These are phyloP conservation scores for Purpureocillium takamizusanense DNA, from an alignment of 2,329 filamentous ascomycete genomes.

Conservation along the genomic window DNA sequence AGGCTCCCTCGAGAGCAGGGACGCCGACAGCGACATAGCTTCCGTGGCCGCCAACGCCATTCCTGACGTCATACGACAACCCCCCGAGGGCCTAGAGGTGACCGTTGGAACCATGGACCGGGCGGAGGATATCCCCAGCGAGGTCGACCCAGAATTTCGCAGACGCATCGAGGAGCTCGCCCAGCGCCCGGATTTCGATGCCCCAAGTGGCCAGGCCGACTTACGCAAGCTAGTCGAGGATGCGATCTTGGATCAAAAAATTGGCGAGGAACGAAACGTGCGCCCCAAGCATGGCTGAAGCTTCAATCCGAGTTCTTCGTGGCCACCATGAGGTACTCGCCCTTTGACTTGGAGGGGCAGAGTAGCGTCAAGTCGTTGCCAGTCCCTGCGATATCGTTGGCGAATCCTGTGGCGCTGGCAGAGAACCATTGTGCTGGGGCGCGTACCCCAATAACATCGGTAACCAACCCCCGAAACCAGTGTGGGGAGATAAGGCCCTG, in stretches of 20 bases:
- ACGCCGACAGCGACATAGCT: constrained; percentile 18
- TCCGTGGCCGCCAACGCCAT: constrained; percentile 15
- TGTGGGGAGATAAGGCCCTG: constrained; percentile 45
- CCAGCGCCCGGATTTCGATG: constrained; percentile 72
- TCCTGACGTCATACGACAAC: constrained; percentile 42
- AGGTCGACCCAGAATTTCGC: constrained; percentile 74
- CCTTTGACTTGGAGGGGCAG: constrained; percentile 36
- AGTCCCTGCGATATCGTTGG: constrained; percentile 32
- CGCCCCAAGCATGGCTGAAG: constrained; percentile 48
- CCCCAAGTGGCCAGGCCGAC: constrained; percentile 69
- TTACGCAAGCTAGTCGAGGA: constrained; percentile 73
- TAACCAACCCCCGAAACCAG: constrained; percentile 41
- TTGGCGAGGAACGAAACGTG: constrained; percentile 56
- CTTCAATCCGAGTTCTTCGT: constrained; percentile 34
- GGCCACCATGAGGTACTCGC: constrained; percentile 55
- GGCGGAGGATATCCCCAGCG: constrained; percentile 46
- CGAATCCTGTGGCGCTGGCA: constrained; percentile 42
- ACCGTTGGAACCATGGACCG: constrained; percentile 68
- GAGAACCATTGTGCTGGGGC: constrained; percentile 45
- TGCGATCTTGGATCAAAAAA: constrained; percentile 59
- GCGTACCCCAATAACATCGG: constrained; percentile 32
- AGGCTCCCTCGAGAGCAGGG: constrained; percentile 18
- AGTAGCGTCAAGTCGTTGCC: constrained; percentile 44
- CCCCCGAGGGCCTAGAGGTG: constrained; percentile 70
- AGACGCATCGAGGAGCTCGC: constrained; percentile 84